Evolutionary conservation across 768 basidiomycete genomes (phyloP), one percentile per base, ranked within the genome.

Genomic region (Sarcomyxa edulis): DNA sequence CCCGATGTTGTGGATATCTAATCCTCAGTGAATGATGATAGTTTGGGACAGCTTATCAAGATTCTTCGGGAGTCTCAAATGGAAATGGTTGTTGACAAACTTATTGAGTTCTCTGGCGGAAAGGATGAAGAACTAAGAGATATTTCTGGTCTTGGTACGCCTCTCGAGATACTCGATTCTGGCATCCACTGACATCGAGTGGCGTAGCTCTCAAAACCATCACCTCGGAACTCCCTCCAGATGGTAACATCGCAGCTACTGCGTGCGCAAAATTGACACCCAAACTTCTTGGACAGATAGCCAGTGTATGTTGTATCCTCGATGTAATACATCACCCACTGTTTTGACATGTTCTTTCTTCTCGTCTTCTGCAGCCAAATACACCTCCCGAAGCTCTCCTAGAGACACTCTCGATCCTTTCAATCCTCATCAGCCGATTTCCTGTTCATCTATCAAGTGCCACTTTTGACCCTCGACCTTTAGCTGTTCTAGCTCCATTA

Each of bases 41-140:
- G 94, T 53, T 65, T 98, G 26, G 93, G 91, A 9, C 83, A 88
- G 53, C 66, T 98, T 54, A 88, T 92, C 72, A 85, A 90, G 70
- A 85, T 90, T 50, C 76, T 95, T 49, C 78, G 79, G 44, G 87
- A 89, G 62, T 56, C 66, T 21, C 82, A 87, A 59, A 83, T 95
- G 78, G 83, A 88, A 51, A 64, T 76, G 34, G 88, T 96, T 18
- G 82, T 97, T 34, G 91, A 97, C 59, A 85, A 83, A 48, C 72
- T 99, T 35, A 87, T 95, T 47, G 78, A 82, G 36, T 88, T 87
- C 51, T 89, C 89, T 0, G 76, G 78, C 14, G 83, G 85, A 16
- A 80, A 86, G 54, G 92, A 97, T 38, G 94, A 97, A 51, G 93
- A 96, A 49, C 66, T 95, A 37, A 71, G 96, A 43, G 94, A 98